Evolutionary conservation across 2,329 filamentous ascomycete species (phyloP), one percentile per base, ranked within the genome.

Genomic region (Chalaropsis thielavioides): DNA sequence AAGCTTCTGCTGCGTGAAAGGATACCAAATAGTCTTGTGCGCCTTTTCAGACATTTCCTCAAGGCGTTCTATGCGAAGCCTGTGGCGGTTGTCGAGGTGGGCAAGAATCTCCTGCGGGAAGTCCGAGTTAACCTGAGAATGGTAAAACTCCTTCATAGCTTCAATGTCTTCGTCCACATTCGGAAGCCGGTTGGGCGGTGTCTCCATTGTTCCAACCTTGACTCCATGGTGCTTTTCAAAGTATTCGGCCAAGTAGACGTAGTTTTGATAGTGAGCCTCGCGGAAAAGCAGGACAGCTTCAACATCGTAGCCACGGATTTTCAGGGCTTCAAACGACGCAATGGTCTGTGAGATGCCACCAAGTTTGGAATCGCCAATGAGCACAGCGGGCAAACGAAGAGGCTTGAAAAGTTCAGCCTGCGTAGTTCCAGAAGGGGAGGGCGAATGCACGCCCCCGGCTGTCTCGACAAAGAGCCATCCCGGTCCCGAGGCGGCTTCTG

Each of bases 291-390:
- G 72, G 0, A 94, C 79, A 0, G 81, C 80, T 66, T 86, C 82
- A 8, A 95, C 78, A 68, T 92, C 87, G 69, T 92, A 92, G 1
- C 90, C 90, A 19, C 90, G 81, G n/a, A 92, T 75, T 60, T 82
- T 79, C 0, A 95, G 77, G 1, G 88, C 90, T 74, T 95, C 90
- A 69, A 84, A 92, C 0, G 90, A 88, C 0, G 88, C 86, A 54
- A 95, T 88, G 0, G 90, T 90, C 5, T 87, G 81, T 0, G 87
- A 89, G 65, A 95, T 94, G 0, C 90, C 90, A 0, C 90, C 90
- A 0, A 94, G 80, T 24, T 83, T 82, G 35, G 84, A 80, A 72
- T 95, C 90, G 6, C 87, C 89, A 0, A 95, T 80, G 0, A 95
- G 80, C 15, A 94, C 75, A 0, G 87, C 81, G 0, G 90, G 89